Evolutionary conservation across 1,139 yeast species (phyloP), one percentile per base, ranked within the genome.

Genomic region (Geotrichum histeridarum): DNA sequence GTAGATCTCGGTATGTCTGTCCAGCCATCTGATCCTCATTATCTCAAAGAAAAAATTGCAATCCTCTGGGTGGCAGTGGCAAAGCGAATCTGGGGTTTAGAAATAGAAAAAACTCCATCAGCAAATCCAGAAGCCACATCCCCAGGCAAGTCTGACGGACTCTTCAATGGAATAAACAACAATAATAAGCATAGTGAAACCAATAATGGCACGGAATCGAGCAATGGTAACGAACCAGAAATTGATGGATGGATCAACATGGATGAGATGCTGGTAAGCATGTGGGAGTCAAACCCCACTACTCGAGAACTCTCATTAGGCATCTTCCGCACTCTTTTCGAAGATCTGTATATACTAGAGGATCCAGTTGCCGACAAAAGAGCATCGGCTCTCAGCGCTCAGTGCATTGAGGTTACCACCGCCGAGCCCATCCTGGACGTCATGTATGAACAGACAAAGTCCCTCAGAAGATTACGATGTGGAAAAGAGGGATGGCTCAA

Each of bases 41-140:
- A 84, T 63, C 76, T 94, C 55, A 88, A 85, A 65, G 98, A 91
- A 66, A 94, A 94, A 70, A 68, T 91, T 50, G 95, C 98, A 4
- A 84, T 81, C 61, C 72, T 93, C 27, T 91, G 98, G 97, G 96
- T 88, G 0, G 85, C 90, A 42, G 76, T 93, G 11, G 95, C 96
- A n/a, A 93, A 94, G 66, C 77, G 95, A 54, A 78, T 82, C 41
- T 94, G 99, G 99, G 98, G 98, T 49, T 78, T 70, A 56, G 64
- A 58, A 18, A 17, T 52, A 27, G 62, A 54, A 35, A 51, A 39
- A 30, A 35, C 48, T 11, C 27, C 37, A 6, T 17, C 36, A 31
- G 11, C 41, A 42, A 33, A 38, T n/a, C 11, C 11, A 31, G 9
- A 41, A 17, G 43, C 45, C 15, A 17, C 42, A 12, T 48, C 51